Base-by-base conservation (phyloP, 345 rosid species). In the Arabis hirsuta region DNA sequence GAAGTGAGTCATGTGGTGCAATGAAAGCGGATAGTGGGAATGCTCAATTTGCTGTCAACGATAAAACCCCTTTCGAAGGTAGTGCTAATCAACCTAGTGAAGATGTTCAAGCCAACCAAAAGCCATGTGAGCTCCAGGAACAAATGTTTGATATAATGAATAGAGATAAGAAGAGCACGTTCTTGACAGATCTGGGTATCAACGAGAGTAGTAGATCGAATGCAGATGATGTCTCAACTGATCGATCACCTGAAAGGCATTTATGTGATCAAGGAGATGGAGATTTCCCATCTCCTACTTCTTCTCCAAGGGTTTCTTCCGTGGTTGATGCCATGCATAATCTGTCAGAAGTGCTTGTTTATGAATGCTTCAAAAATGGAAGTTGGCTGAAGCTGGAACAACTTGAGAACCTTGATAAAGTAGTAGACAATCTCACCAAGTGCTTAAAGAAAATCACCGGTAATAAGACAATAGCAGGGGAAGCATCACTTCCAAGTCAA, bases 341-440 rank as follows among this genome's bases (percentile, higher is more conserved):
- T 73, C 78, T 94, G 57, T 89, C 98, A 65, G 91, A 89, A 78
- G 62, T 88, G 80, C 90, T 94, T 72, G 80, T 83, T 45, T 73
- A 62, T 82, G 82, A 87, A 55, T 86, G 86, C 80, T 87, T 83
- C 42, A 81, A 71, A 64, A 83, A 82, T 60, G 65, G 79, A 11
- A 83, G 79, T 73, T 77, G 76, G 76, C 45, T 91, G 81, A 84
- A 79, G 83, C 83, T 79, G 48, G 78, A 82, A 59, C 90, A 88
- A 39, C 55, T 45, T 64, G 84, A 76, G 74, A 71, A 74, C 71
- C 91, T 94, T 70, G 82, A 86, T 66, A 81, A 70, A 69, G 89
- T 81, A 63, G 73, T 88, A 26, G 72, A 76, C 29, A 88, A 91
- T 79, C 88, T 94, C 65, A 67, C 77, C 62, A 78, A 77, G 54